Evolutionary conservation across 2,329 filamentous ascomycete species (phyloP), one percentile per base, ranked within the genome.

Genomic region (Colletotrichum karsti): DNA sequence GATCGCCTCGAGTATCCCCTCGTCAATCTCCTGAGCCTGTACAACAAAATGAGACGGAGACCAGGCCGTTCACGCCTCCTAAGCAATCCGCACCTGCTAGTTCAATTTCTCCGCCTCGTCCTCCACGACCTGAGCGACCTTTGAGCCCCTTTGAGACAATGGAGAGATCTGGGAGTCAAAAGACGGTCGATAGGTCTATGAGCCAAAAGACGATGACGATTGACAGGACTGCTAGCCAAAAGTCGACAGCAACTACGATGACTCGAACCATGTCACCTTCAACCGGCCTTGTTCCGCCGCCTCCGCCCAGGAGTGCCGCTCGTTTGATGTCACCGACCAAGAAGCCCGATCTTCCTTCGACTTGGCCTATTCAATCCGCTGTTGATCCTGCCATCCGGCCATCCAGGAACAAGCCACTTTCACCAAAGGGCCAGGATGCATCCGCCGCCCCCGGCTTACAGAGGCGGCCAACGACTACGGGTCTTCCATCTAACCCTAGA

Each of bases 1-100:
- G 87, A 50, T 89, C 87, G 2, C 87, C 87, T 15, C 81, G 84
- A 70, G 79, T 87, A 50, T 89, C 87, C 2, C 87, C 87, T 15
- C 77, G 83, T 51, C 78, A 83, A 8, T 71, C 76, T 6, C 69
- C 73, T 7, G 70, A 72, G 26, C 53, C 70, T n/a, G 57, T 70
- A 18, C 35, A 54, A 15, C 10, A 50, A 24, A 26, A 20, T 3
- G 22, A 33, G n/a, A 22, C 10, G 15, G 50, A 53, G 20, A 15
- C 20, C 4, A 63, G 51, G 10, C 41, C 60, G 44, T 18, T 33
- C 8, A 67, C 66, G 7, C 62, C 66, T n/a, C 60, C 50, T 4
- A 55, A 41, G 55, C 58, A 48, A 26, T 18, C 26, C 7, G 8
- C 22, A 7, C 35, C 66, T 2, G 24, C 18, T n/a, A 56, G 7